These are phyloP conservation scores for Coemansia sp. DNA, from an alignment of 192 early-diverging fungal genomes.

Conservation along the genomic window DNA sequence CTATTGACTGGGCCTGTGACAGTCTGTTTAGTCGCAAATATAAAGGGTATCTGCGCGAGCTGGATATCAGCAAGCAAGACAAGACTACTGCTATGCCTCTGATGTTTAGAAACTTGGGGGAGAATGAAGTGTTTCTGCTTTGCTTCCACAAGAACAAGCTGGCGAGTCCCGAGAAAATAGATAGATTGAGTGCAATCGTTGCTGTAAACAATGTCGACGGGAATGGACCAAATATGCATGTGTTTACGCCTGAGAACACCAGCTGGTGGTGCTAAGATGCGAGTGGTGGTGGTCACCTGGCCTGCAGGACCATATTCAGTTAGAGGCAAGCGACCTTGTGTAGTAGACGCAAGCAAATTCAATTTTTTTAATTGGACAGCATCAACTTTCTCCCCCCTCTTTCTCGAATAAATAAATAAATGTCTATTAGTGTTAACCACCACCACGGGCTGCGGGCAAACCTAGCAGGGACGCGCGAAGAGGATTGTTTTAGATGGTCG, in stretches of 20 bases:
- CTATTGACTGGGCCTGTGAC: not conserved
- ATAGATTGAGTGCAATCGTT: not conserved
- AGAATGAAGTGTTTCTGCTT: not conserved
- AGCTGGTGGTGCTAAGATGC: not conserved
- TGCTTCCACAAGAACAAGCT: not conserved
- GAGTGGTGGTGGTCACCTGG: too few relatives aligned
- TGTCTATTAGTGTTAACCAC: not conserved
- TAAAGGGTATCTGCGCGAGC: not conserved
- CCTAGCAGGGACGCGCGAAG: slow-evolving; percentile 37
- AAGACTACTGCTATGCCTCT: not conserved
- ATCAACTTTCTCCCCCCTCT: slow-evolving; percentile 8
- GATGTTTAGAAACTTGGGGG: not conserved
- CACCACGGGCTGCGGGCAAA: slow-evolving; percentile 10
- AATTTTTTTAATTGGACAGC: not conserved
- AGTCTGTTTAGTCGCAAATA: not conserved
- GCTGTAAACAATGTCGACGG: not conserved
- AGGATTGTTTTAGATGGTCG: slow-evolving; percentile 46
- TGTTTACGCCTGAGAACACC: not conserved
- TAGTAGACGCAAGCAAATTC: not conserved
- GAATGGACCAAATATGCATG: not conserved
- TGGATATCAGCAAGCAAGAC: not conserved
- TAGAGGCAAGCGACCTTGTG: too few relatives aligned
- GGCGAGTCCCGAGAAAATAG: not conserved
- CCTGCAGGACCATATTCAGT: too few relatives aligned
- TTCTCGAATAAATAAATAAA: not conserved